Percentiles rank a stretch among this genome's conserved stretches.
These are phyloP conservation scores for Trichoderma orchidacearum DNA, from an alignment of 495 filamentous ascomycete species.

Conservation along the genomic window DNA sequence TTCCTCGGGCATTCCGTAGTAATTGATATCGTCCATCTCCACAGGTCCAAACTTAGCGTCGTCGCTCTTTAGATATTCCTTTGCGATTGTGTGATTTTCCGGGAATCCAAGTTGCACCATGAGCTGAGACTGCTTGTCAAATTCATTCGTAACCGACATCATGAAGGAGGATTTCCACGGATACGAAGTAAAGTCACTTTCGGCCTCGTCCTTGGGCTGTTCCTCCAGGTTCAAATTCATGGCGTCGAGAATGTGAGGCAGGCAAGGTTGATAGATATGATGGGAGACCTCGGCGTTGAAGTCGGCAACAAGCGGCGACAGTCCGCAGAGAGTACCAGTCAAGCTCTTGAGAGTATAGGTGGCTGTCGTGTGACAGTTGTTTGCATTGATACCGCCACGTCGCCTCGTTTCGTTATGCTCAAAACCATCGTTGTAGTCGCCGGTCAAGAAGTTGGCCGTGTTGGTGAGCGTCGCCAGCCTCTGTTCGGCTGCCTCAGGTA, in stretches of 20 bases:
- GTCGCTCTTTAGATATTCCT: conserved; percentile 16
- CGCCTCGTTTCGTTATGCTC: conserved; percentile 15
- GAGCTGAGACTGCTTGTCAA: conserved; percentile 24
- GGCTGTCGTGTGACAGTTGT: conserved; percentile 26
- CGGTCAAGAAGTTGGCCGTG: conserved; percentile 29
- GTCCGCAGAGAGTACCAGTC: conserved; percentile 31
- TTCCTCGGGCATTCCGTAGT: conserved; percentile 35
- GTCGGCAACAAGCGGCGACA: conserved; percentile 29
- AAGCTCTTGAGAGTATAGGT: conserved; percentile 34
- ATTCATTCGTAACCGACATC: conserved; percentile 32
- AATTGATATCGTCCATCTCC: conserved; percentile 23
- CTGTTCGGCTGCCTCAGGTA: conserved; percentile 13
- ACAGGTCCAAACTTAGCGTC: conserved; percentile 17
- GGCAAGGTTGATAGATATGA: conserved; percentile 37
- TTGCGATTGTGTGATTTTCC: conserved; percentile 15
- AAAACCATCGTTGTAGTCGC: conserved; percentile 22
- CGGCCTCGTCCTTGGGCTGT: not conserved
- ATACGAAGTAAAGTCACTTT: not conserved
- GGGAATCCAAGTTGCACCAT: conserved; percentile 28
- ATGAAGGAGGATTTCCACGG: conserved; percentile 31
- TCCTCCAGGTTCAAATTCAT: conserved; percentile 24
- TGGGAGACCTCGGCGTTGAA: conserved; percentile 30
- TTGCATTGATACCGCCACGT: conserved; percentile 29
- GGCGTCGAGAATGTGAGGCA: conserved; percentile 29
- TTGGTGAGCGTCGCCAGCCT: conserved; percentile 21